Evolutionary conservation across 768 basidiomycete species (phyloP), one percentile per base, ranked within the genome.

Genomic region (Lactarius akahatsu): DNA sequence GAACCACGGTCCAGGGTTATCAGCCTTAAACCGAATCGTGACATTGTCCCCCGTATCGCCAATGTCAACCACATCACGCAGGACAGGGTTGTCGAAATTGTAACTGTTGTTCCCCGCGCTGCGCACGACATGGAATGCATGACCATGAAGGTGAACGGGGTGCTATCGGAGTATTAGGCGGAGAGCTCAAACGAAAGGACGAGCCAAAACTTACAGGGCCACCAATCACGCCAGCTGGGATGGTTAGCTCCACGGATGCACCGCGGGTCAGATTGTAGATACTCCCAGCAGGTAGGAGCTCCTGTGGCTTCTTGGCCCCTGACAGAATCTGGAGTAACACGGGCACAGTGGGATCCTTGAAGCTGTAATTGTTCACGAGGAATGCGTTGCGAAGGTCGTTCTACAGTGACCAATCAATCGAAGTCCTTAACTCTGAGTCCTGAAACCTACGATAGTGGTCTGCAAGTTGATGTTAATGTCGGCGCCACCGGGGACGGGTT

Each of bases 1-100:
- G 60, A 71, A 70, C 72, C 69, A 72, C 18, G 69, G 67, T 20
- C 75, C 75, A 23, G 75, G 70, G n/a, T 74, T 73, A 62, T 75
- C 75, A 1, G 74, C 72, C 0, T 66, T 34, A 52, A 76, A 75
- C 11, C 76, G 70, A 56, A 76, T 70, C 13, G 69, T 67, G 13
- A 69, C 69, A 18, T 68, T 58, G 20, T 68, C 66, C 8, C 28
- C 47, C 0, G 56, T 20, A 11, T 32, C 23, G 3, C 69, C 66
- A 26, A 71, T 70, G 34, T 30, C 61, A 16, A 72, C 71, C 6
- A 65, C 62, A 34, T 72, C 71, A 16, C 69, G 69, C 40, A 52
- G 20, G 28, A 65, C 54, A 2, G 72, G 72, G 34, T 72, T 66
- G 6, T 62, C 59, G 13, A 40, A 72, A 57, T 73, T 72, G 47